A percentile compares a stretch with the other conserved stretches of the same genome.
Evolutionary conservation across 257 asterid genomes (phyloP).

Genomic region (Jasminum sambac): DNA sequence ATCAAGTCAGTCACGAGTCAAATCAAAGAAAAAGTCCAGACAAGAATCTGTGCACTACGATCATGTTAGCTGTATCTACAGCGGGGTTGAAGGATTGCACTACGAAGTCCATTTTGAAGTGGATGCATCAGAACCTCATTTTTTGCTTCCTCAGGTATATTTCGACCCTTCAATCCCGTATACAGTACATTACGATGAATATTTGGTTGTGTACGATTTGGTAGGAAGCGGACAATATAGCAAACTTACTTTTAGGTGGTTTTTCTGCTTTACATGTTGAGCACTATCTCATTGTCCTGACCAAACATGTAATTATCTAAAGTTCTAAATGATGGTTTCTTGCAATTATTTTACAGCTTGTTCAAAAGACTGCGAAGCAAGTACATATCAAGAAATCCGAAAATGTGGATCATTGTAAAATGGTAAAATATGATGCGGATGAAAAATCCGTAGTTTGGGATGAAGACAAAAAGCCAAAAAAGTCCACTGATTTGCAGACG

Average conservation of each 20-base stretch:
- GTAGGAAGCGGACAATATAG: neutral
- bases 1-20: conserved; percentile 25
- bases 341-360: conserved; percentile 51
- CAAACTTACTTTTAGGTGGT: neutral
- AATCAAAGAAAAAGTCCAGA: conserved; percentile 23
- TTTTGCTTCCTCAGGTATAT: conserved; percentile 83
- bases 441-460: conserved; percentile 89
- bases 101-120: conserved; percentile 63
- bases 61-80: conserved; percentile 33
- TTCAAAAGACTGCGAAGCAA: conserved; percentile 75
- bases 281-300: neutral
- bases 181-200: neutral
- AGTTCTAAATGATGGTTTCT: neutral
- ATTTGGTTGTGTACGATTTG: neutral
- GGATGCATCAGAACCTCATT: conserved; percentile 59
- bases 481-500: conserved; percentile 22
- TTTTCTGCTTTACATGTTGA: neutral
- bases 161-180: neutral
- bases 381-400: conserved; percentile 68
- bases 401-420: conserved; percentile 66
- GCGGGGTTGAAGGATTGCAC: conserved; percentile 41
- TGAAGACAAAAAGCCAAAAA: conserved; percentile 39
- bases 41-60: conserved; percentile 17
- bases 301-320: neutral
- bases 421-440: conserved; percentile 77